A percentile compares a stretch with the other conserved stretches of the same genome.
Conservation (phyloP, 1,284 basidiomycete genomes). For the Ustilago nuda region DNA sequence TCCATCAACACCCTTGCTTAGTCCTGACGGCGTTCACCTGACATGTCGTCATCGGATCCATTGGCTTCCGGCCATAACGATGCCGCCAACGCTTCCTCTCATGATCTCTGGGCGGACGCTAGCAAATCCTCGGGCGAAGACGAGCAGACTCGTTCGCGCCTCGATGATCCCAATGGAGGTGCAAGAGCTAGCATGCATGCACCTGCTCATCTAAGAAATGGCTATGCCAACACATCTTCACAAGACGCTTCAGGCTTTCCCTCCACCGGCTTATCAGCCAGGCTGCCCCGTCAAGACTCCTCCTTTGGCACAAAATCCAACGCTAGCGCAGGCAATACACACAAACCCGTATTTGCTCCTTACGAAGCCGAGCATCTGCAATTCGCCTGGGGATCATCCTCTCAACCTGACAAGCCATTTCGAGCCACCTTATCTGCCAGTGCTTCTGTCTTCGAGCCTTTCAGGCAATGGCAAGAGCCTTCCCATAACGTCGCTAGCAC, state of each 20-base stretch:
- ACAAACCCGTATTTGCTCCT: conserved; percentile 26
- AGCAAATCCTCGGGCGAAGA: conserved; percentile 7
- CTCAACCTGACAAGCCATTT: conserved; percentile 14
- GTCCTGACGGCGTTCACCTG: background rate
- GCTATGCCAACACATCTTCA: background rate
- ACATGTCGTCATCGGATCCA: conserved; percentile 27
- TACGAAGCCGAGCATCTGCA: conserved; percentile 37
- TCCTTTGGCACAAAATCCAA: conserved; percentile 37
- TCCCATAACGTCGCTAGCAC: background rate
- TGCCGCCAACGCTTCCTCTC: conserved; percentile 8
- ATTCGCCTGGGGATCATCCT: conserved; percentile 26
- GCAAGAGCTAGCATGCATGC: conserved; percentile 54
- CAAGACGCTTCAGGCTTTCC: conserved; percentile 39
- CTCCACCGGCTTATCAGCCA: conserved; percentile 29
- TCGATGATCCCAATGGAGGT: conserved; percentile 41
- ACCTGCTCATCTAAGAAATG: conserved; percentile 21
- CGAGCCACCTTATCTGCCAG: conserved; percentile 22
- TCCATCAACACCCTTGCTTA: background rate
- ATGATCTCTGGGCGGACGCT: conserved; percentile 32
- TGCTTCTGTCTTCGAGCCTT: conserved; percentile 36
- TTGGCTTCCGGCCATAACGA: conserved; percentile 13
- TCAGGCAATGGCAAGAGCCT: conserved; percentile 10
- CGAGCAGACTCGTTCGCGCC: background rate
- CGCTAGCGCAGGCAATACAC: conserved; percentile 10
- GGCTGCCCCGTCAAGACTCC: conserved; percentile 28